These are phyloP conservation scores for Grosmannia penicillata DNA, from an alignment of 2,329 filamentous ascomycete genomes.

Conservation along the genomic window DNA sequence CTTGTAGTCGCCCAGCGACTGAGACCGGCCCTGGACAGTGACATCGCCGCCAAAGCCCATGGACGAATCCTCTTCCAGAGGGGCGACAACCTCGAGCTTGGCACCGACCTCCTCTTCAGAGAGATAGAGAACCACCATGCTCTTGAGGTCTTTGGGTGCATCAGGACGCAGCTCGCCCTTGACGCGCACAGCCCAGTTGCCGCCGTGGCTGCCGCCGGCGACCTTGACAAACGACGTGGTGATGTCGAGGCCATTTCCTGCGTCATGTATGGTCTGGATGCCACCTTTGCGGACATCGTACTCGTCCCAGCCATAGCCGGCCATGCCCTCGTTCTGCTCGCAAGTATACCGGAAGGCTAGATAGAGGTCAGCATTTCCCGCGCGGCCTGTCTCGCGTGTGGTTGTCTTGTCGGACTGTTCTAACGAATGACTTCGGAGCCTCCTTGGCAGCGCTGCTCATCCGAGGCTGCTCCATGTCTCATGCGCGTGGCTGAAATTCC, in stretches of 20 bases:
- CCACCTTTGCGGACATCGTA: constrained; percentile 85
- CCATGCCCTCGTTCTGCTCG: constrained; percentile 88
- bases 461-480: too few species aligned
- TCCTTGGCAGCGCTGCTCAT: too few species aligned
- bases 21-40: constrained; percentile 53
- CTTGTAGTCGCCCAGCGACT: constrained; percentile 64
- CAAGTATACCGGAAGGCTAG: constrained; percentile 83
- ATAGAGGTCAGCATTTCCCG: background rate
- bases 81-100: constrained; percentile 38
- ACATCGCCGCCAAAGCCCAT: constrained; percentile 45
- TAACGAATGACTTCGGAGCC: too few species aligned
- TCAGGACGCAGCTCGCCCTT: constrained; percentile 65
- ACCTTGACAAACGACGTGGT: constrained; percentile 91
- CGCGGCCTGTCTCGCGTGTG: background rate
- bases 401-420: background rate
- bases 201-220: constrained; percentile 69
- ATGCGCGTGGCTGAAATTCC: too few species aligned
- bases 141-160: constrained; percentile 52
- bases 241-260: constrained; percentile 74
- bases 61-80: constrained; percentile 13
- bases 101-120: constrained; percentile 58
- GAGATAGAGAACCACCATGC: constrained; percentile 68
- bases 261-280: constrained; percentile 80
- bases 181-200: constrained; percentile 83
- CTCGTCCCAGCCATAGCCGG: constrained; percentile 94